Base-by-base conservation (phyloP, 2,329 filamentous ascomycete species). In the Colletotrichum phormii region DNA sequence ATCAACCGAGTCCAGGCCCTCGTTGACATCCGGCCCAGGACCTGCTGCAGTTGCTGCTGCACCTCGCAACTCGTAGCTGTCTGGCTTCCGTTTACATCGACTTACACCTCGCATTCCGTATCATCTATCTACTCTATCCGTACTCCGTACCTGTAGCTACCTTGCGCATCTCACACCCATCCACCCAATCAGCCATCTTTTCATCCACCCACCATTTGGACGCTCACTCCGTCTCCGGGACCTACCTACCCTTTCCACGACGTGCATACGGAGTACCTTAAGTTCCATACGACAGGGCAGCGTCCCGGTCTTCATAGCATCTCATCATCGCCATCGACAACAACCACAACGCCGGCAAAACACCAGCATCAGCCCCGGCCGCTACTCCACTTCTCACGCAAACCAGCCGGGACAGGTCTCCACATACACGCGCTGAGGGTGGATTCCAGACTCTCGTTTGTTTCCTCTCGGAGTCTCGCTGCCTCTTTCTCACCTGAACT, bases 1-100 rank as follows among this genome's bases (percentile, higher is more conserved):
- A 71, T 35, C 71, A 65, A 64, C 26, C 46, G 63, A 66, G 51
- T 66, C 63, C 53, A 59, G 63, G 46, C 71, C 66, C 55, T 61
- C 54, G 33, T 70, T 73, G 71, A 64, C 66, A 55, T 33, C 54
- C 33, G 26, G 54, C 67, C 60, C 42, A 70, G 70, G 54, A 61
- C 29, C 54, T 70, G 59, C 65, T 54, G 53, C 59, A 53, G 31
- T 18, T 26, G 53, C 29, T 31, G 29, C 42, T 49, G 42, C 42
- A 49, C 42, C 42, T 49, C 18, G 8, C 42, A 49, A 49, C 8
- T 22, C 42, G 22, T 18, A 22, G 42, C 18, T 49, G 15, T 49
- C 42, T 49, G 42, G 42, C 42, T 54, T 64, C 61, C 61, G 61
- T 54, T 64, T 54, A 64, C 61, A 54, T 54, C 29, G 46, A 64